Conservation (phyloP, 1,284 basidiomycete genomes). For the Irpex sp. region DNA sequence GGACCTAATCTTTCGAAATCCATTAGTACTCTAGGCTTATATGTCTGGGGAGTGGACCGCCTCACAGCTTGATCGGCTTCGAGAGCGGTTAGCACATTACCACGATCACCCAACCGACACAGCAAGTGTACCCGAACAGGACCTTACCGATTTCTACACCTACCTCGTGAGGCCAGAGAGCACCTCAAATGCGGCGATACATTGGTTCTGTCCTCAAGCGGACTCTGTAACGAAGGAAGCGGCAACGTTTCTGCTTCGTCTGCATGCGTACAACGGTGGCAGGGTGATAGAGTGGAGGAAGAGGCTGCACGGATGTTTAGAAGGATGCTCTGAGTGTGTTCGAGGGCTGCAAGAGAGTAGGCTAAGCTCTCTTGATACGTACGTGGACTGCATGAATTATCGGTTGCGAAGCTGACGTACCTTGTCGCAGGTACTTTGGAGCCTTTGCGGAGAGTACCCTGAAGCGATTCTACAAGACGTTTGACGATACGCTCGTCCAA, state of each 20-base stretch:
- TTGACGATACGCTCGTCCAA: constrained; percentile 65
- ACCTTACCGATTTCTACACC: constrained; percentile 50
- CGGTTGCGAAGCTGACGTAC: neutral
- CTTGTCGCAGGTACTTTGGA: constrained; percentile 55
- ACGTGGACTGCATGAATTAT: constrained; percentile 30
- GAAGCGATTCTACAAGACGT: constrained; percentile 57
- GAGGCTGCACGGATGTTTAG: constrained; percentile 52
- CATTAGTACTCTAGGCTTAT: neutral
- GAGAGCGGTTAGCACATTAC: neutral
- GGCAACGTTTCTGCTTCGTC: constrained; percentile 75
- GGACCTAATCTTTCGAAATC: neutral
- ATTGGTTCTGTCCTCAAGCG: constrained; percentile 73
- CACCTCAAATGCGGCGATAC: constrained; percentile 36
- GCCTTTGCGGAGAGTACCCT: constrained; percentile 50
- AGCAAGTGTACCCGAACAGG: constrained; percentile 27
- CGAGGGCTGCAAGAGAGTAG: constrained; percentile 64
- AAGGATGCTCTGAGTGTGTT: constrained; percentile 65
- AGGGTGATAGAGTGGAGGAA: constrained; percentile 62
- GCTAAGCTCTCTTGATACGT: constrained; percentile 61
- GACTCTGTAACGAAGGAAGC: constrained; percentile 49
- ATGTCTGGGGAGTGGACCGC: neutral
- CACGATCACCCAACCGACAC: neutral
- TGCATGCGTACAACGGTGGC: constrained; percentile 72
- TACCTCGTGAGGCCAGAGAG: constrained; percentile 50
- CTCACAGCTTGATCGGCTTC: neutral